Conservation (phyloP, 768 basidiomycete species). For the Boletellus ananas region DNA sequence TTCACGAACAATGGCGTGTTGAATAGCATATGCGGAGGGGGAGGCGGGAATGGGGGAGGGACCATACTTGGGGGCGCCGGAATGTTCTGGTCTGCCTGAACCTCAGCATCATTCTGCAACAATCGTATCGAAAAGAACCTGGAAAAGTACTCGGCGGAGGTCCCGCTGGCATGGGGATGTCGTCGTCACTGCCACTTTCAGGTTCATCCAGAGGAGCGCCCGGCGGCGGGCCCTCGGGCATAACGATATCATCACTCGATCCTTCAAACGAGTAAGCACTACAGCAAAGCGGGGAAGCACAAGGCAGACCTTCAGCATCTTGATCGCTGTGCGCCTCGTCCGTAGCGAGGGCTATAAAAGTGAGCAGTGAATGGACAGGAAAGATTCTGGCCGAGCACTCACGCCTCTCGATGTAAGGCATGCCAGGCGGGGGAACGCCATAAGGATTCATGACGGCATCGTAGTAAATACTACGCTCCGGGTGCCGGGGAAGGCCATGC, state of each 20-base stretch:
- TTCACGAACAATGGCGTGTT: conserved; percentile 17
- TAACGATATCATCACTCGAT: conserved; percentile 57
- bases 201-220: conserved; percentile 36
- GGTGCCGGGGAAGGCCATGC: conserved; percentile 82
- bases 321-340: conserved; percentile 65
- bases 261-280: conserved; percentile 6
- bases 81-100: conserved; percentile 5
- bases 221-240: conserved; percentile 63
- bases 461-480: conserved; percentile 91
- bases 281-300: neutral
- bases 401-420: conserved; percentile 94
- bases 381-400: conserved; percentile 29
- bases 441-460: conserved; percentile 91
- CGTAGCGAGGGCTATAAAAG: conserved; percentile 48
- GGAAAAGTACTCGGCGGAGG: conserved; percentile 48
- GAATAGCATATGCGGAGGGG: conserved; percentile 13
- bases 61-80: neutral
- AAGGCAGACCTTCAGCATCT: conserved; percentile 44
- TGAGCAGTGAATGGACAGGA: neutral
- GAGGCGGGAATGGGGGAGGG: conserved; percentile 21
- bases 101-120: neutral
- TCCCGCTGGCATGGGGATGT: conserved; percentile 86
- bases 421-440: conserved; percentile 91
- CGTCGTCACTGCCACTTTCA: conserved; percentile 64
- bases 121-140: conserved; percentile 13